A percentile compares a stretch with the other conserved stretches of the same genome.
These are phyloP conservation scores for Camillea tinctor DNA, from an alignment of 2,329 filamentous ascomycete species.

Conservation along the genomic window DNA sequence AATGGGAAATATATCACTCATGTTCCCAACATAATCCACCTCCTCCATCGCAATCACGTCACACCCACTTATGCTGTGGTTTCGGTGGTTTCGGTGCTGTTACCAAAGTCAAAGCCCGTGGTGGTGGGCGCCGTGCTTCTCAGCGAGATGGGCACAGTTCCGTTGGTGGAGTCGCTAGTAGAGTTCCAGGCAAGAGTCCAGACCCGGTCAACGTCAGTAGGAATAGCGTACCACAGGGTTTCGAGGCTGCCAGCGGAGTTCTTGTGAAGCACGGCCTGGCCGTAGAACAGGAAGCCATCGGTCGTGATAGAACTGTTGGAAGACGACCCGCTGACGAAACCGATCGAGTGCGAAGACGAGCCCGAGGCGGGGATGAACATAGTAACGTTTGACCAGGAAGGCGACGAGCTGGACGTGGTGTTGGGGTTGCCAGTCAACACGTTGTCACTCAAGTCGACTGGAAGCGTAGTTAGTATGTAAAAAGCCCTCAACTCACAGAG, in stretches of 20 bases:
- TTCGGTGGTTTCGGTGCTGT: too few species aligned
- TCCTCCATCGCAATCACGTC: not conserved
- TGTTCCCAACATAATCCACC: not conserved
- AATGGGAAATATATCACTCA: not conserved
- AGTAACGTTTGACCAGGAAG: conserved; percentile 25
- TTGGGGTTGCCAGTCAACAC: conserved; percentile 22
- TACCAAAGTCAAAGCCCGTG: too few species aligned
- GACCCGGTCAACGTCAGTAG: conserved; percentile 13
- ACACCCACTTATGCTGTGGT: too few species aligned
- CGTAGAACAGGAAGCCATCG: conserved; percentile 29
- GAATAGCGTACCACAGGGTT: conserved; percentile 24
- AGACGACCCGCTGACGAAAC: conserved; percentile 14
- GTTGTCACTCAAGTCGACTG: conserved; percentile 13
- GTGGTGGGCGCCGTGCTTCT: conserved; percentile 16
- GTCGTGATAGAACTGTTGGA: conserved; percentile 7
- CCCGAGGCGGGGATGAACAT: conserved; percentile 22
- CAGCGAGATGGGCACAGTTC: conserved; percentile 18
- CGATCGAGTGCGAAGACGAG: conserved; percentile 19
- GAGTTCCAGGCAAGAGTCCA: conserved; percentile 27
- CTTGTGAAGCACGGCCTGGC: conserved; percentile 18
- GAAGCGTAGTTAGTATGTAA: not conserved
- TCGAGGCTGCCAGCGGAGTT: conserved; percentile 12
- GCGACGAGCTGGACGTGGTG: conserved; percentile 8
- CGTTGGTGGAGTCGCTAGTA: conserved; percentile 9
- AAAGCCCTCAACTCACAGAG: not conserved